Conservation (phyloP, 768 basidiomycete species). For the Phanerochaete sordida region DNA sequence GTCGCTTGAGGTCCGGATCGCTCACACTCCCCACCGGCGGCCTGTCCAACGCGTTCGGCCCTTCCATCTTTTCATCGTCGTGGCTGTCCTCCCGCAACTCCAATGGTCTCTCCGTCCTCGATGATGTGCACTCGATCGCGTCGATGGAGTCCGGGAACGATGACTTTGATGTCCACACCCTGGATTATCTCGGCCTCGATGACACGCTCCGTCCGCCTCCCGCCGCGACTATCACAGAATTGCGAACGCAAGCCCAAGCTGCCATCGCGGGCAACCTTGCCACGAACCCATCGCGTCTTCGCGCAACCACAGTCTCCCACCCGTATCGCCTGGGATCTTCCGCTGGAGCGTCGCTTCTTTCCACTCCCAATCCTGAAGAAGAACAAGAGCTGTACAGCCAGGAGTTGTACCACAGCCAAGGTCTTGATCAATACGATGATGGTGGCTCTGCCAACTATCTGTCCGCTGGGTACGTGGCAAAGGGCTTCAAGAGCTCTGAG, state of each 20-base stretch:
- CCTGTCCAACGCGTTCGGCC: conserved; percentile 77
- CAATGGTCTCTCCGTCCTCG: conserved; percentile 62
- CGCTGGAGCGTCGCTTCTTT: conserved; percentile 54
- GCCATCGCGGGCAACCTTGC: conserved; percentile 83
- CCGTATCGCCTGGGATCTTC: conserved; percentile 76
- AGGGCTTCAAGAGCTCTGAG: conserved; percentile 72
- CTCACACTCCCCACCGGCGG: conserved; percentile 76
- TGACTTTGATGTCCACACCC: conserved; percentile 88
- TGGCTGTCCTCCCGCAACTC: conserved; percentile 72
- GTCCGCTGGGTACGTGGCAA: conserved; percentile 59
- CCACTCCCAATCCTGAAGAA: conserved; percentile 60
- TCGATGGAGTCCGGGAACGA: conserved; percentile 80
- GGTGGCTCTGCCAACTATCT: conserved; percentile 50
- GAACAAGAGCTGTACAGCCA: conserved; percentile 77
- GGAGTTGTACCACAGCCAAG: conserved; percentile 52
- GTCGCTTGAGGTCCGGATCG: conserved; percentile 89
- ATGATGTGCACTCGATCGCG: conserved; percentile 77
- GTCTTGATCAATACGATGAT: conserved; percentile 58
- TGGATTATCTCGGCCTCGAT: conserved; percentile 95
- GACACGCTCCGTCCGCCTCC: conserved; percentile 72
- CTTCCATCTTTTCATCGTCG: conserved; percentile 85
- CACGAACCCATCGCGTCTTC: conserved; percentile 67
- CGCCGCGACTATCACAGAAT: conserved; percentile 84
- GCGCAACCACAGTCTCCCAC: conserved; percentile 91
- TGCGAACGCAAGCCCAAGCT: conserved; percentile 86